A percentile compares a stretch with the other conserved stretches of the same genome.
These are phyloP conservation scores for Gastrolobium villosum DNA, from an alignment of 306 rosid genomes.

Conservation along the genomic window DNA sequence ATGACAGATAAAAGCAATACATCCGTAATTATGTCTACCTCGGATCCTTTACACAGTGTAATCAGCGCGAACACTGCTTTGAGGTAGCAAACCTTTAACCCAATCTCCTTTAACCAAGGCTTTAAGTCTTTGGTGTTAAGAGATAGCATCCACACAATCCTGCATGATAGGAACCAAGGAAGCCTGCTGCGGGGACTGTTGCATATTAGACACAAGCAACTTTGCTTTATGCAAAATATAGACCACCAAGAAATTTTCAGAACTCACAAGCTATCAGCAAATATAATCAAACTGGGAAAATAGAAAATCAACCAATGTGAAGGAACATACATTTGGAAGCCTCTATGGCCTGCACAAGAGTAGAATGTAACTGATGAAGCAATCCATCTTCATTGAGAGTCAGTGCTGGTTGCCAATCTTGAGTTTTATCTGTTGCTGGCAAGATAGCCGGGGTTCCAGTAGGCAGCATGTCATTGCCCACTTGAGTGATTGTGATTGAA, in stretches of 20 bases:
- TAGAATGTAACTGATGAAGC: conserved; percentile 85
- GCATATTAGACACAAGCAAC: conserved; percentile 58
- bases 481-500: conserved; percentile 76
- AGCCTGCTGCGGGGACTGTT: conserved; percentile 77
- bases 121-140: conserved; percentile 93
- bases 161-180: conserved; percentile 74
- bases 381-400: conserved; percentile 88
- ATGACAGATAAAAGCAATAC: conserved; percentile 31
- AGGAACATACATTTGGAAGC: conserved; percentile 71
- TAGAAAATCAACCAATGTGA: conserved; percentile 33
- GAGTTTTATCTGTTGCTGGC: conserved; percentile 71
- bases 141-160: conserved; percentile 83
- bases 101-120: conserved; percentile 96
- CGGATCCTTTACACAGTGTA: conserved; percentile 84
- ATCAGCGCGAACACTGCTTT: conserved; percentile 86
- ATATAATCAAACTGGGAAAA: conserved; percentile 40
- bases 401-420: conserved; percentile 85
- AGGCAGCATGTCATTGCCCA: conserved; percentile 73
- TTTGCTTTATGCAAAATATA: conserved; percentile 65
- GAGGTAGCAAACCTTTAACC: conserved; percentile 94
- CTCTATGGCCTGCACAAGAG: conserved; percentile 83
- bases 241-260: conserved; percentile 41
- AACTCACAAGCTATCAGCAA: conserved; percentile 38
- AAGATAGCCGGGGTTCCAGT: conserved; percentile 62
- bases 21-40: conserved; percentile 61